Percentiles rank a stretch among this genome's conserved stretches.
Conservation (phyloP, 2,329 filamentous ascomycete genomes). For the Ilyonectria sp. region DNA sequence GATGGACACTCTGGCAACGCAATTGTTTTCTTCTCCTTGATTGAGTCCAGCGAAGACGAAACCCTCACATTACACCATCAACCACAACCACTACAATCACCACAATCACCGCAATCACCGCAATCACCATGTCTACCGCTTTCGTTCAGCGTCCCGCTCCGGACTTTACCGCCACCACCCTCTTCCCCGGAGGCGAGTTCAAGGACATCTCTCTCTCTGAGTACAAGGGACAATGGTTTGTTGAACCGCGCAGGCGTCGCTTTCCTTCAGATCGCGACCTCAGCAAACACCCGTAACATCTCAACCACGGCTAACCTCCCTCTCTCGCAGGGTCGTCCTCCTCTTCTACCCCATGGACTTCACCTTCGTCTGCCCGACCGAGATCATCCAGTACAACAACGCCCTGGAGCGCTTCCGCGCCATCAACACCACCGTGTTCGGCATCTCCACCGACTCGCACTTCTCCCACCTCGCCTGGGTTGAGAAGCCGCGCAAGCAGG, state of each 20-base stretch:
- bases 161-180: constrained; percentile 64
- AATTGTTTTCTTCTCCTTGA: background rate
- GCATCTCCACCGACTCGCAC: constrained; percentile 74
- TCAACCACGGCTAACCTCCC: constrained; percentile 12
- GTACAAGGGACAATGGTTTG: constrained; percentile 63
- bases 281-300: background rate
- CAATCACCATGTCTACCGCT: constrained; percentile 58
- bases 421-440: constrained; percentile 73
- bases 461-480: constrained; percentile 72
- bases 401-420: constrained; percentile 71
- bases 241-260: background rate
- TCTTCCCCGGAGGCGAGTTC: constrained; percentile 65
- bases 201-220: constrained; percentile 63
- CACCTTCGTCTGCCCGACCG: constrained; percentile 77
- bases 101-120: constrained; percentile 39
- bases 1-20: background rate
- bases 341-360: constrained; percentile 79
- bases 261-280: constrained; percentile 1
- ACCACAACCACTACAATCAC: background rate
- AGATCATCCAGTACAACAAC: constrained; percentile 77
- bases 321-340: constrained; percentile 70
- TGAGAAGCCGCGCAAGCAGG: constrained; percentile 70
- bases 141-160: constrained; percentile 66
- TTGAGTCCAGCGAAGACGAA: background rate
- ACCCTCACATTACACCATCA: too few species aligned